Conservation (phyloP, 2,329 filamentous ascomycete species). For the Dryadomyces quercus-mongolicae region DNA sequence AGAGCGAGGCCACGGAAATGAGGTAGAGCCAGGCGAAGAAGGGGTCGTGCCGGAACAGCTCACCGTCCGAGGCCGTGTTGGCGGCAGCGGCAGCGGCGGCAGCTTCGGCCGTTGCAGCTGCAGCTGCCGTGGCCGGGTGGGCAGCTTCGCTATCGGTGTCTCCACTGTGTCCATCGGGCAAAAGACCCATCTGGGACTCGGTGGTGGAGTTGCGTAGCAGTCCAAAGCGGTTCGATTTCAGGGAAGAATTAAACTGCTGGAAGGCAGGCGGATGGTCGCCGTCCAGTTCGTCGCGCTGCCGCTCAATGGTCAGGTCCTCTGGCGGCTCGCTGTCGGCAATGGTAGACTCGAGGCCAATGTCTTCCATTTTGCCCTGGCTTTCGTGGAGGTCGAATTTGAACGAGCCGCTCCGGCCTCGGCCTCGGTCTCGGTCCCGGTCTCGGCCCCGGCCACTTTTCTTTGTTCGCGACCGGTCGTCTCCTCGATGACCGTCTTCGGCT, state of each 20-base stretch:
- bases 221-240: constrained; percentile 26
- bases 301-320: constrained; percentile 36
- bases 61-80: constrained; percentile 41
- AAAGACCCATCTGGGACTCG: constrained; percentile 35
- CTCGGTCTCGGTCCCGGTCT: not conserved
- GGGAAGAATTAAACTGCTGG: constrained; percentile 39
- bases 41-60: constrained; percentile 70
- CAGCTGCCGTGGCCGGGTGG: constrained; percentile 31
- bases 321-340: constrained; percentile 47
- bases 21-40: constrained; percentile 90
- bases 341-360: constrained; percentile 68
- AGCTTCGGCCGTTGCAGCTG: constrained; percentile 1
- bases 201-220: constrained; percentile 29
- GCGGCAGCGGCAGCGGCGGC: constrained; percentile 11
- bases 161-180: constrained; percentile 19
- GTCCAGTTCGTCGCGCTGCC: constrained; percentile 1
- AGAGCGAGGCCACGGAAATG: constrained; percentile 69
- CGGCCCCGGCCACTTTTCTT: not conserved
- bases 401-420: constrained; percentile 15
- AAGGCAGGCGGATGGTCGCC: constrained; percentile 41
- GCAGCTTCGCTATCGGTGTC: constrained; percentile 23
- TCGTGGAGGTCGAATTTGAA: constrained; percentile 11
- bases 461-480: not conserved
- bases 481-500: constrained; percentile 11
- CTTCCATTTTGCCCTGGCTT: constrained; percentile 61